Conservation (phyloP, 371 early-diverging fungal species). For the Nematocida ausubeli region DNA sequence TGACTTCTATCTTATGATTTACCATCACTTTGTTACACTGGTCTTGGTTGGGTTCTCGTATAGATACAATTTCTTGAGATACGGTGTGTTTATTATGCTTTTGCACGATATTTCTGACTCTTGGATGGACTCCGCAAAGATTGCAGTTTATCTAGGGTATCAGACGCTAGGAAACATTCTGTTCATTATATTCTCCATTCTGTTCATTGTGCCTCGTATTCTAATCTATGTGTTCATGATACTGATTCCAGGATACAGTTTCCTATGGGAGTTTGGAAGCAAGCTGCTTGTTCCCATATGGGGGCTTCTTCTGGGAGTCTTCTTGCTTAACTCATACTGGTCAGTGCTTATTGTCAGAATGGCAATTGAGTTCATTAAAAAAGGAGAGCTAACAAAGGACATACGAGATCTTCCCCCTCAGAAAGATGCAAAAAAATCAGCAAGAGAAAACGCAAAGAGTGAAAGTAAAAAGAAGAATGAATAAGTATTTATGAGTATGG, state of each 20-base stretch:
- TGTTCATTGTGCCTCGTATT: slow-evolving; percentile 69
- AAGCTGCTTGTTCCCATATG: slow-evolving; percentile 21
- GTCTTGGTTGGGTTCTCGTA: slow-evolving; percentile 67
- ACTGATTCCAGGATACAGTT: slow-evolving; percentile 48
- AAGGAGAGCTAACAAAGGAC: slow-evolving; percentile 44
- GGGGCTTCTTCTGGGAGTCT: slow-evolving; percentile 47
- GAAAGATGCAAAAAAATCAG: not conserved
- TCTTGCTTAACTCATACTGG: slow-evolving; percentile 50
- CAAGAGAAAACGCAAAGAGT: not conserved
- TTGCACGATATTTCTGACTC: slow-evolving; percentile 71
- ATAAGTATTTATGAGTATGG: too few species aligned
- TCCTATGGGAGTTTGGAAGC: slow-evolving; percentile 41
- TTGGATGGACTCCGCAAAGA: slow-evolving; percentile 71
- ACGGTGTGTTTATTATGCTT: slow-evolving; percentile 69
- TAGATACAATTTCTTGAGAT: slow-evolving; percentile 62
- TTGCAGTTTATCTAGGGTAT: slow-evolving; percentile 67
- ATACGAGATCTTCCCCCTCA: slow-evolving; percentile 5
- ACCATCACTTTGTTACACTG: slow-evolving; percentile 70
- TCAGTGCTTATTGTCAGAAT: slow-evolving; percentile 45
- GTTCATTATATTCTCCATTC: slow-evolving; percentile 69
- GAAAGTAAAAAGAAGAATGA: not conserved
- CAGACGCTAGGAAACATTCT: slow-evolving; percentile 67
- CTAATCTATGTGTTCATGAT: slow-evolving; percentile 59
- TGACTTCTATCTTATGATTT: slow-evolving; percentile 67
- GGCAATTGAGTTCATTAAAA: slow-evolving; percentile 41